Evolutionary conservation across 2,329 filamentous ascomycete genomes (phyloP), one percentile per base, ranked within the genome.

Genomic region (Ophiostoma perfectum): DNA sequence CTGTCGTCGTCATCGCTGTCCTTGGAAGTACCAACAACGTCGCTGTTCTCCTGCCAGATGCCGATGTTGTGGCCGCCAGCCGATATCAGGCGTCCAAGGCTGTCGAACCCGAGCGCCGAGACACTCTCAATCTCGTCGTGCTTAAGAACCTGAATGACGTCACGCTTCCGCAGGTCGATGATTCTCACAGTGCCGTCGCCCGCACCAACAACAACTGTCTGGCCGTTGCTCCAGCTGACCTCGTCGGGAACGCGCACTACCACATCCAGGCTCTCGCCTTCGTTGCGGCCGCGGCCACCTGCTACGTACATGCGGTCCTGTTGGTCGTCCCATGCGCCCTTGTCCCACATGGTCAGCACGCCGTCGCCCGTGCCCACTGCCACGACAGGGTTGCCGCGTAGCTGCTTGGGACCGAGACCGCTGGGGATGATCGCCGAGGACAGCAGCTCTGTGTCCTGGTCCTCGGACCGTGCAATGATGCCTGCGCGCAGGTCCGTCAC

Each of bases 371-470:
- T 87, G 36, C 91, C 92, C 47, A 91, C 90, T 0, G 93, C 91
- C 2, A 95, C 78, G 3, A 95, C 83, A 5, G 92, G 92, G 64
- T 91, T 90, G 74, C 87, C 89, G 49, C 84, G 80, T 70, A 85
- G 83, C 71, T 81, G 81, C 76, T 87, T 88, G 42, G 89, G 88
- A 0, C 90, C 87, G 70, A 97, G 79, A 0, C 93, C 93, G 1
- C 73, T 72, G 0, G 88, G 85, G 18, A 98, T 87, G 75, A 92
- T 91, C 64, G 87, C 82, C 1, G 90, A 90, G 74, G 90, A 91
- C n/a, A 97, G 83, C 69, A 98, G 80, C 78, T 98, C 92, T 72
- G 97, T 93, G 74, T 96, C 95, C 76, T 98, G 95, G 74, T 98
- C 93, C 75, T 97, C 95, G 73, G 92, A 97, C 70, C 90, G 90